These are phyloP conservation scores for Sporothrix luriei DNA, from an alignment of 2,329 filamentous ascomycete genomes.

Conservation along the genomic window DNA sequence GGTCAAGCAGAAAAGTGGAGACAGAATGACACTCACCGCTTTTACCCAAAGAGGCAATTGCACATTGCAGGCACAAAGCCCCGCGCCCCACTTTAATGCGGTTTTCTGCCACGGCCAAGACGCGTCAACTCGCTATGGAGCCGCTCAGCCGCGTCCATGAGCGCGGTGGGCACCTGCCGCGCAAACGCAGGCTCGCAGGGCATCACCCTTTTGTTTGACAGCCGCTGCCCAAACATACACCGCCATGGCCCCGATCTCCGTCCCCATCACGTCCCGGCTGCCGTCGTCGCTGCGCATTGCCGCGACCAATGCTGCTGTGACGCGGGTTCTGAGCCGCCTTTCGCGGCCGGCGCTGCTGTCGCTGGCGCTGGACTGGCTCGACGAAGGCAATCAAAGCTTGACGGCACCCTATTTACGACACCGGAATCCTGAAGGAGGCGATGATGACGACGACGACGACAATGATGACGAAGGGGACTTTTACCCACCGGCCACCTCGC, in stretches of 20 bases:
- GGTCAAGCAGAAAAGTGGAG: not conserved
- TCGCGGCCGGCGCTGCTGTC: conserved; percentile 72
- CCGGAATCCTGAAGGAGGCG: not conserved
- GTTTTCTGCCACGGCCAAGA: conserved; percentile 19
- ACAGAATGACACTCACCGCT: conserved; percentile 8
- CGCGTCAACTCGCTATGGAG: conserved; percentile 4
- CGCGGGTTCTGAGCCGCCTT: conserved; percentile 68
- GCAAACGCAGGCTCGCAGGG: conserved; percentile 10
- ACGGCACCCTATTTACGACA: conserved; percentile 61
- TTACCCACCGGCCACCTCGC: conserved; percentile 67
- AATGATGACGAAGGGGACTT: conserved; percentile 64
- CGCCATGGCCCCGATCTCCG: conserved; percentile 59
- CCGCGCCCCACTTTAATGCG: conserved; percentile 15
- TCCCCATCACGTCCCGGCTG: conserved; percentile 72
- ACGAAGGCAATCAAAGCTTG: conserved; percentile 62
- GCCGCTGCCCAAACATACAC: not conserved
- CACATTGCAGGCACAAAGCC: not conserved
- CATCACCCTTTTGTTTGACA: not conserved
- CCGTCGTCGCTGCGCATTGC: conserved; percentile 71
- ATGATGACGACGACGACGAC: conserved; percentile 47
- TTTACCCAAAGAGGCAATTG: conserved; percentile 1
- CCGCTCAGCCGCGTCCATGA: conserved; percentile 14
- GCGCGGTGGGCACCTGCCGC: conserved; percentile 5
- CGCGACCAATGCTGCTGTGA: conserved; percentile 63
- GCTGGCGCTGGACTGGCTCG: conserved; percentile 76